These are phyloP conservation scores for Chlamydomonas sphaeroides DNA, from an alignment of 139 green algal genomes.

Conservation along the genomic window DNA sequence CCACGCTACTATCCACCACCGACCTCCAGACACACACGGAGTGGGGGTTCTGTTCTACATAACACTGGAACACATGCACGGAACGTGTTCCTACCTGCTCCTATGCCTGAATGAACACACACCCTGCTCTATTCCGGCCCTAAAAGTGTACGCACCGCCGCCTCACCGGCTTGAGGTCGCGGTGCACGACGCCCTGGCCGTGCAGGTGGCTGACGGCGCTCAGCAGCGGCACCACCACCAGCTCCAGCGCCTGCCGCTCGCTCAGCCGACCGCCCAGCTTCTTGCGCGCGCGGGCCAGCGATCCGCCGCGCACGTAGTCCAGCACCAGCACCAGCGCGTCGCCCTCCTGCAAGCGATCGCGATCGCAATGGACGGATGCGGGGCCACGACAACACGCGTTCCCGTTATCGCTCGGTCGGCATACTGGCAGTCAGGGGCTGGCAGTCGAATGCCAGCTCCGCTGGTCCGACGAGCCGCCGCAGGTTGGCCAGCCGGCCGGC, in stretches of 20 bases:
- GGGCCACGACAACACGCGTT: no score
- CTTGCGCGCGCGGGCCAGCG: conserved; percentile 38
- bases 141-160: no score
- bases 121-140: not conserved
- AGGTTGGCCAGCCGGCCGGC: no score
- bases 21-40: no score
- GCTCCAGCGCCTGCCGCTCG: conserved; percentile 51
- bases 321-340: conserved; percentile 51
- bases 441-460: no score
- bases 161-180: conserved; percentile 35
- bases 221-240: conserved; percentile 59
- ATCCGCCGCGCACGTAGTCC: conserved; percentile 48
- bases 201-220: conserved; percentile 43
- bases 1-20: no score
- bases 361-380: not conserved
- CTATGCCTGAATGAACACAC: no score
- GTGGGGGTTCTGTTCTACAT: no score
- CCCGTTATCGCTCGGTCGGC: not conserved
- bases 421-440: not conserved
- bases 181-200: conserved; percentile 14
- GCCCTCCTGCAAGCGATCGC: conserved; percentile 42
- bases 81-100: no score
- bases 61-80: no score
- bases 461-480: no score
- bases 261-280: conserved; percentile 45